Base-by-base conservation (phyloP, 345 rosid species). In the Rhodamnia rubescens region DNA sequence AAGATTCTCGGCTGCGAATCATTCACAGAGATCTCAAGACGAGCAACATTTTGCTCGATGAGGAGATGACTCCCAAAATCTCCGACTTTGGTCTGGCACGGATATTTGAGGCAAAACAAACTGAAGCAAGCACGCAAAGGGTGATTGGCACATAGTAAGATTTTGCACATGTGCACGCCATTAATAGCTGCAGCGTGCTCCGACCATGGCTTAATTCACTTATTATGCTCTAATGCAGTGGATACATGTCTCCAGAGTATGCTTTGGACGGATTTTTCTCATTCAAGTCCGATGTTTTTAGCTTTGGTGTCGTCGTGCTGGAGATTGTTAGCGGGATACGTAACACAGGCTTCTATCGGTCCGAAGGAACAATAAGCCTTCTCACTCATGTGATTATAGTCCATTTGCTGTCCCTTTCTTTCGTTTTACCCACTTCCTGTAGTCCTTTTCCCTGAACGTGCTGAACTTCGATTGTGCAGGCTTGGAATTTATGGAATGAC, bases 81-180 rank as follows among this genome's bases (percentile, higher is more conserved):
- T 95, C 95, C 4, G 96, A 95, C 87, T 93, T 95, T 80, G 96
- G 96, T 8, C 81, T 94, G 87, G 95, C 95, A 82, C 90, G 92
- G 81, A 93, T 93, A 36, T 94, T 94, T 81, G 92, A 91, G 52
- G 93, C 91, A 50, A 91, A 92, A 75, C 88, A 90, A 88, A 91
- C 88, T 55, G 92, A 89, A 27, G 94, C 87, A 47, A 92, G 82
- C 88, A 95, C 95, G 14, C 88, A 87, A 24, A 88, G 93, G 84
- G 93, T 93, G 10, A 93, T 93, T 3, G 96, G 98, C 85, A 96
- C 98, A 49, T 94, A 91, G 98, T 95, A 90, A 92, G 92, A 83
- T 86, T 29, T 8, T 32, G 12, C 8, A 32, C 11, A 32, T 61
- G 40, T 3, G 2, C 40, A 59, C 3, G 49, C 44, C 11, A 50